Evolutionary conservation across 2,329 filamentous ascomycete genomes (phyloP), one percentile per base, ranked within the genome.

Genomic region (Nothophoma quercina): DNA sequence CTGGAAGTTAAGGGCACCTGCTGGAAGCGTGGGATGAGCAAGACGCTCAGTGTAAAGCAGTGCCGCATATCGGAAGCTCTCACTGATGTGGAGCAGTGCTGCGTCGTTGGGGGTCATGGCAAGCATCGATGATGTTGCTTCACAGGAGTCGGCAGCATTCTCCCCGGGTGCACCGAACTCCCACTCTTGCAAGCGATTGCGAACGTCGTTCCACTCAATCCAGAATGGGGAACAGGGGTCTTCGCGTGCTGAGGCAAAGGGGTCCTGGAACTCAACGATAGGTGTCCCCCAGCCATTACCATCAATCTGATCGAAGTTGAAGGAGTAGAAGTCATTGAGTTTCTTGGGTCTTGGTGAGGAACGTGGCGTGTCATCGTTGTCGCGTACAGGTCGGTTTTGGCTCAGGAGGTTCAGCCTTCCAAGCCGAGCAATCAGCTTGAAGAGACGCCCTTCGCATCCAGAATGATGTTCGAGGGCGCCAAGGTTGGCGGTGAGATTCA

Each of bases 1-100:
- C 72, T 96, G 91, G 75, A 96, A 92, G 69, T 88, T 89, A 63
- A 86, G 85, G 67, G 93, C 85, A 13, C 83, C 83, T 0, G 90
- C 89, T 2, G 91, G 85, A 2, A 90, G 78, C 49, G 84, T 83
- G 0, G 92, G 93, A 60, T 88, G 87, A 2, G 90, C 91, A 19
- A 97, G 85, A 4, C 93, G 89, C 77, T 96, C 91, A 8, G 89
- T 93, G 78, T 96, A 97, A 9, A 97, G 83, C 26, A 97, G 82
- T 0, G 92, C 93, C 0, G 92, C 88, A 72, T 95, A 92, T 15
- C 93, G 89, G 81, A 96, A 97, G 9, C 89, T 89, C 73, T 96
- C 91, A 16, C 90, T 96, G 42, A 96, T 88, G 65, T 92, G 90
- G 26, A 87, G 83, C 9, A 96, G 80, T 59, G 96, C 91, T 18